Evolutionary conservation across 2,329 filamentous ascomycete genomes (phyloP), one percentile per base, ranked within the genome.

Genomic region (Colletotrichum sublineola): DNA sequence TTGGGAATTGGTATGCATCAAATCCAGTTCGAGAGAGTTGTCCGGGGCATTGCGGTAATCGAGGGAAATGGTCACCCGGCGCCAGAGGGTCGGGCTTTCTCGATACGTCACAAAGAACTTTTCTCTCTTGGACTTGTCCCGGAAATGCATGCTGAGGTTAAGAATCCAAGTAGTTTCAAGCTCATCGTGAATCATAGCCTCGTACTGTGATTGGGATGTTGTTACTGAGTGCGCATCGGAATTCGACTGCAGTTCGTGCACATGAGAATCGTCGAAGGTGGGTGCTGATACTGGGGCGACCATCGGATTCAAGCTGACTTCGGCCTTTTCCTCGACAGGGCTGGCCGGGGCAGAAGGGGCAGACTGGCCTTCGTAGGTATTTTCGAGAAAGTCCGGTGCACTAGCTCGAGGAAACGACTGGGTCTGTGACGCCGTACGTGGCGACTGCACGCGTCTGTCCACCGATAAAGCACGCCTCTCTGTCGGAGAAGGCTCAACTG

Each of bases 31-130:
- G 11, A 99, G 87, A 0, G 96, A 98, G 75, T 93, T 92, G 1
- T 90, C 88, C 1, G 92, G 91, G 5, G 94, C 92, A 78, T 93
- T 86, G 71, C 95, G 91, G 82, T 98, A 99, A 82, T 99, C 96
- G 77, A 97, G 90, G 0, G 96, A 98, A 40, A 99, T 91, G 3
- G 96, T 98, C 63, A 99, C 93, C 62, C 96, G 89, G 67, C 94
- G 90, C 94, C 95, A 97, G 73, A 90, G 86, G 74, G 90, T 92
- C 3, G 94, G 91, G 74, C 90, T 92, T 5, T 94, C 91, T 60
- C 95, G 94, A 80, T 94, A 99, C 0, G 96, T 98, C 74, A 99
- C 92, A 81, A 98, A 99, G 85, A 98, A 98, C 81, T 99, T 99
- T 81, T 99, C 96, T 55, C 96, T 90, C 77, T 94, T 93, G 15